Evolutionary conservation across 805 yeast genomes (phyloP), one percentile per base, ranked within the genome.

Genomic region (Saturnispora dispora): DNA sequence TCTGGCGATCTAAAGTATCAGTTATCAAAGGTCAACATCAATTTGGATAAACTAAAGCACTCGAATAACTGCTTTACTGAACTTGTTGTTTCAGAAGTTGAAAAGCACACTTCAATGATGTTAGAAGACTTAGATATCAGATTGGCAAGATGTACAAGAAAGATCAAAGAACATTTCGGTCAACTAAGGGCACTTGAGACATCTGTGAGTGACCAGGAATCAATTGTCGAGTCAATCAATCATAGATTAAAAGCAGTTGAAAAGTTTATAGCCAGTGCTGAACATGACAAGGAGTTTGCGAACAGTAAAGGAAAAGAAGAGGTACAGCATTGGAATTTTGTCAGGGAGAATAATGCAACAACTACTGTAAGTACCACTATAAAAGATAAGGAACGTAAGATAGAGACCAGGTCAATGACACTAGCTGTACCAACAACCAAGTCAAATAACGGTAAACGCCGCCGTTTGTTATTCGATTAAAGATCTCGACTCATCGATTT

Each of bases 401-500:
- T 20, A 37, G 22, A 37, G 5, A 37, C 22, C 8, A 37, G 41
- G 13, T 37, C 41, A 18, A 18, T 17, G 13, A 37, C 41, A 5
- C 22, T 37, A 18, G 41, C 41, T 37, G 25, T 13, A 37, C 13
- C 41, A 5, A 3, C 33, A 30, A 10, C 15, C 13, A 30, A 2
- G 10, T 13, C 13, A 9, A 30, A 30, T 11, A 17, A 8, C 22
- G 22, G 13, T 11, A 37, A 37, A 37, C 41, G 41, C 13, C 41
- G 44, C 13, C 44, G 44, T 8, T 40, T 30, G 33, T 11, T 40
- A 40, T 10, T 40, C 6, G 44, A 40, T 40, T 40, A 40, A 40
- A 8, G 13, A 15, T 41, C 56, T 48, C 8, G 41, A 6, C 10
- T 40, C 35, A 51, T 52, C 58, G 28, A 57, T 57, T 5, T 32